phyloP scores from a whole-genome alignment of 2,329 filamentous ascomycete species.

The Pseudogymnoascus sp. region DNA sequence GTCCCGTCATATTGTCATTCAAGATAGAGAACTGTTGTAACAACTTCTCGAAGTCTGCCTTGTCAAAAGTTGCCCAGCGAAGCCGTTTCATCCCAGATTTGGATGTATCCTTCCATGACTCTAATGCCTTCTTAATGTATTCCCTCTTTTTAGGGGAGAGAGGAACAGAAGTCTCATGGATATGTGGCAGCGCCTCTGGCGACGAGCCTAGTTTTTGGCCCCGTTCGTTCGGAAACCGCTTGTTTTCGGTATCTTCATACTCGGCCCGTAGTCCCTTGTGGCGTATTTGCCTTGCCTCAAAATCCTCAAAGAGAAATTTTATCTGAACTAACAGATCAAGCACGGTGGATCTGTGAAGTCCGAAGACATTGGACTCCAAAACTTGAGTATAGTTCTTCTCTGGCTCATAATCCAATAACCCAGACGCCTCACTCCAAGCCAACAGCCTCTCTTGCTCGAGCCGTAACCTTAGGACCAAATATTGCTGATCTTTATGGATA shows the following conservation, averaged over 20 bases:
- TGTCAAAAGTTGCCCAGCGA: constrained; percentile 40
- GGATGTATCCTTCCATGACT: constrained; percentile 31
- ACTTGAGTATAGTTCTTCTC: constrained; percentile 26
- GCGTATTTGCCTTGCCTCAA: constrained; percentile 34
- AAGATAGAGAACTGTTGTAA: constrained; percentile 36
- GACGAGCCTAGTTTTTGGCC: constrained; percentile 29
- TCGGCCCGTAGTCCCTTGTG: constrained; percentile 31
- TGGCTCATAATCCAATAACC: constrained; percentile 36
- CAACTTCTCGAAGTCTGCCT: constrained; percentile 37
- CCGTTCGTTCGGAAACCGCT: background rate
- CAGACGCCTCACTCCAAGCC: constrained; percentile 42
- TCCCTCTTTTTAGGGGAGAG: constrained; percentile 33
- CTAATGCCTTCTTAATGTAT: constrained; percentile 40
- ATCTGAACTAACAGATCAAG: constrained; percentile 41
- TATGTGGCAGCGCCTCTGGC: constrained; percentile 34
- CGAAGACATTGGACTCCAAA: constrained; percentile 39
- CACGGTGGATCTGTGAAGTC: constrained; percentile 41
- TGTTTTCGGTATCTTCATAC: constrained; percentile 24
- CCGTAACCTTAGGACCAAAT: constrained; percentile 40
- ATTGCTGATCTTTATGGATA: constrained; percentile 40
- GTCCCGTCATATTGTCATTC: constrained; percentile 41
- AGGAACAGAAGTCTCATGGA: constrained; percentile 32
- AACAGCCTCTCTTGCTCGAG: constrained; percentile 44
- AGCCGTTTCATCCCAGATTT: constrained; percentile 26
- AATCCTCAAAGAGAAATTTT: constrained; percentile 39